Evolutionary conservation across 129 eudicot species (phyloP).

Genomic region (Escallonia rubra): DNA sequence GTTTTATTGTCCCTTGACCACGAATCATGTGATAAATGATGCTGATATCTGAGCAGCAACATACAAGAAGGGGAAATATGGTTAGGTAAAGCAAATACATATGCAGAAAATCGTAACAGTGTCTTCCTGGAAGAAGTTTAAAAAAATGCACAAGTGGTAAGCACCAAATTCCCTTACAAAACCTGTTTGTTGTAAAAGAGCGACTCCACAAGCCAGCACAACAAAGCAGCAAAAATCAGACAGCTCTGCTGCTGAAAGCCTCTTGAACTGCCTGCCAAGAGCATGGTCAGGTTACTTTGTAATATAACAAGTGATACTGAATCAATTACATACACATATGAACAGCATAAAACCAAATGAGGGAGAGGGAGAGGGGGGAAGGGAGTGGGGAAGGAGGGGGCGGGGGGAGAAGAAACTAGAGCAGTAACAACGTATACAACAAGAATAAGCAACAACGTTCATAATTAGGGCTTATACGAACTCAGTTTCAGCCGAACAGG

Average conservation of each 20-base stretch:
- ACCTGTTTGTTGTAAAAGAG: constrained; percentile 85
- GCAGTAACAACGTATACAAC: neutral
- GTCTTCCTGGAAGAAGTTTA: neutral
- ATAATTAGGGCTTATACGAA: too few species aligned
- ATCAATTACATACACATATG: neutral
- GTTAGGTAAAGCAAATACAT: constrained; percentile 13
- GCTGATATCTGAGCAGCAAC: constrained; percentile 76
- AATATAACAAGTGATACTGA: constrained; percentile 6
- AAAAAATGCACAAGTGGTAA: neutral
- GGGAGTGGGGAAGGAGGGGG: neutral
- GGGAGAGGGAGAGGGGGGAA: neutral
- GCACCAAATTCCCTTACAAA: constrained; percentile 38
- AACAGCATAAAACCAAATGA: neutral
- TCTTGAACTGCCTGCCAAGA: constrained; percentile 83
- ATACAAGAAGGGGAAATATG: constrained; percentile 2
- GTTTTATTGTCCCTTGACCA: constrained; percentile 93
- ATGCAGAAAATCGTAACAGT: neutral
- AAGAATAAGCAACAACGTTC: too few species aligned
- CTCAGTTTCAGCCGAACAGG: too few species aligned
- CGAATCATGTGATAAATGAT: constrained; percentile 97
- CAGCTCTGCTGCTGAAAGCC: constrained; percentile 80
- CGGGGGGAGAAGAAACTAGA: neutral
- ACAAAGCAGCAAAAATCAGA: constrained; percentile 86
- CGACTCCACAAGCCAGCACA: constrained; percentile 62
- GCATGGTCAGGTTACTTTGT: constrained; percentile 24